Conservation (phyloP, 192 early-diverging fungal species). For the Pilobolus umbonatus region DNA sequence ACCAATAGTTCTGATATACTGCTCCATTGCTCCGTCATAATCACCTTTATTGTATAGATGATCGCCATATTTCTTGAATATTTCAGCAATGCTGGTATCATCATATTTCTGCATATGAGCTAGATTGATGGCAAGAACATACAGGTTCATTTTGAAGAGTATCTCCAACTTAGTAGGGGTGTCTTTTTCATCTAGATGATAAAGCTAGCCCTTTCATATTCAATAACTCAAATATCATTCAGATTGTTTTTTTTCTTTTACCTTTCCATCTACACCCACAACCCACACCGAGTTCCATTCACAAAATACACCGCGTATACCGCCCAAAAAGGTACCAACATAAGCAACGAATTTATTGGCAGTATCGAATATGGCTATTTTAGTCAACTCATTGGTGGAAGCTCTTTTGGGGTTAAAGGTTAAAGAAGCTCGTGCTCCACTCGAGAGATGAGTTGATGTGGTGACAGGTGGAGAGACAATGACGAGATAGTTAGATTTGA, state of each 20-base stretch:
- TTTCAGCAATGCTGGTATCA: conserved; percentile 79
- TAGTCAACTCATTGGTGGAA: conserved; percentile 43
- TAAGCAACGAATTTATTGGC: conserved; percentile 91
- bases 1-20: conserved; percentile 90
- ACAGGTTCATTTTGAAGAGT: conserved; percentile 86
- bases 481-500: conserved; percentile 65
- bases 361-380: conserved; percentile 83
- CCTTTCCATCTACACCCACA: conserved; percentile 67
- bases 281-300: conserved; percentile 93
- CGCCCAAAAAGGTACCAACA: conserved; percentile 67
- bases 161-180: conserved; percentile 83
- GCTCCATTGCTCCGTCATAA: conserved; percentile 84
- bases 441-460: conserved; percentile 32
- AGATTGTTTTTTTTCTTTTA: too few species aligned
- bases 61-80: conserved; percentile 92
- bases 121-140: conserved; percentile 73
- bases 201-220: too few species aligned
- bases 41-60: conserved; percentile 69
- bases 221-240: too few species aligned
- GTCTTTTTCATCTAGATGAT: conserved; percentile 83
- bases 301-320: conserved; percentile 64
- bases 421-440: conserved; percentile 20
- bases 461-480: conserved; percentile 59
- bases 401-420: conserved; percentile 9
- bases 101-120: conserved; percentile 79